Conservation (phyloP, 768 basidiomycete species). For the Fistulinella prunicolor region DNA sequence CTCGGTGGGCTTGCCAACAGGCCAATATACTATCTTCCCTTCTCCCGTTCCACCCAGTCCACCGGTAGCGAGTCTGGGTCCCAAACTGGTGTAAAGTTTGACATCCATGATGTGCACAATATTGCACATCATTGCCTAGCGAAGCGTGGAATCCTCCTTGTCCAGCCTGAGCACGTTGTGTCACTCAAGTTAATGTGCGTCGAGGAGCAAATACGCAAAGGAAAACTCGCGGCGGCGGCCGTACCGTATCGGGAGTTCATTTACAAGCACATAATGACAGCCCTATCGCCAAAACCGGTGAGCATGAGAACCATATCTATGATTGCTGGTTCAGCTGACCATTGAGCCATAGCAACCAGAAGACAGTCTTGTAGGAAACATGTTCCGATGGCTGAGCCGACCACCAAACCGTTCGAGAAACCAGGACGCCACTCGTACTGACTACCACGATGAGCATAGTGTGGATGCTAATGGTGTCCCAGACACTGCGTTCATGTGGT, state of each 20-base stretch:
- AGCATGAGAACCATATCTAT: background rate
- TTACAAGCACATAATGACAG: background rate
- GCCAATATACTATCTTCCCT: background rate
- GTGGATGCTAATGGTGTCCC: too few relatives aligned
- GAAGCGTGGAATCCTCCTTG: background rate
- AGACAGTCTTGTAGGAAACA: too few relatives aligned
- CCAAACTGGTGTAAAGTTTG: background rate
- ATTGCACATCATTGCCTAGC: slow-evolving; percentile 36
- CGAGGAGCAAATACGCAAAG: slow-evolving; percentile 23
- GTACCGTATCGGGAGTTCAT: slow-evolving; percentile 12
- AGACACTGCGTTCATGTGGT: background rate
- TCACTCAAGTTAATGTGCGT: slow-evolving; percentile 45
- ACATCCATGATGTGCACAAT: slow-evolving; percentile 14
- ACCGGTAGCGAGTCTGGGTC: background rate
- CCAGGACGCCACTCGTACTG: too few relatives aligned
- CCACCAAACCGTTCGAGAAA: too few relatives aligned
- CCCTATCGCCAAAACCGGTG: background rate
- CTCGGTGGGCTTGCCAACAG: background rate
- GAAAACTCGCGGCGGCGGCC: background rate
- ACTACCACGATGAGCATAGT: too few relatives aligned
- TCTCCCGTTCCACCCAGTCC: background rate
- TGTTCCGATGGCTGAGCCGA: too few relatives aligned
- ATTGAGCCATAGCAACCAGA: too few relatives aligned
- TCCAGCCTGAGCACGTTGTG: slow-evolving; percentile 49
- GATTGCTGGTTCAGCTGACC: too few relatives aligned